These are phyloP conservation scores for Aspergillus latus DNA, from an alignment of 2,329 filamentous ascomycete species.

Conservation along the genomic window DNA sequence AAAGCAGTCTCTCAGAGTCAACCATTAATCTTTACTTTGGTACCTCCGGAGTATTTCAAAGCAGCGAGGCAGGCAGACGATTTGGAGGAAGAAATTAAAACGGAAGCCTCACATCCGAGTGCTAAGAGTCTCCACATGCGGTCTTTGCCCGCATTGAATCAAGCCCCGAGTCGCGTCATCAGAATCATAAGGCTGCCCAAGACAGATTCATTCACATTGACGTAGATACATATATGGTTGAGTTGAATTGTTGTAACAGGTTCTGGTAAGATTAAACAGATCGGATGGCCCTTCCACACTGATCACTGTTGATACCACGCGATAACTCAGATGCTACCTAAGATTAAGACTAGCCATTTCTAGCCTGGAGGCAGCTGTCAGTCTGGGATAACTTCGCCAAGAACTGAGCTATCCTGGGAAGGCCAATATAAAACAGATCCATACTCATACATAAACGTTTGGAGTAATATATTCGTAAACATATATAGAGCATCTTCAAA, in stretches of 20 bases:
- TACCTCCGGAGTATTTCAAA: slow-evolving; percentile 1
- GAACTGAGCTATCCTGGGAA: background rate
- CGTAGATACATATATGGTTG: too few species aligned
- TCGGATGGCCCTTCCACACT: background rate
- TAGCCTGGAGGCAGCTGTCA: slow-evolving; percentile 1
- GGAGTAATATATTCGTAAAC: background rate
- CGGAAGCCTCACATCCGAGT: slow-evolving; percentile 10
- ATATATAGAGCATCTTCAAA: slow-evolving; percentile 13
- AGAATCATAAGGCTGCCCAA: too few species aligned
- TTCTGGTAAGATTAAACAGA: background rate
- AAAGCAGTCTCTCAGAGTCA: background rate
- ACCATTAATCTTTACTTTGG: background rate
- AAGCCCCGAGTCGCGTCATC: too few species aligned
- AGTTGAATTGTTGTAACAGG: background rate
- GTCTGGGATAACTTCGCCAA: background rate
- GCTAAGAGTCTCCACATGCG: slow-evolving; percentile 3
- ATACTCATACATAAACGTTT: too few species aligned
- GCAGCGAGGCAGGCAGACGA: background rate
- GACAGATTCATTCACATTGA: background rate
- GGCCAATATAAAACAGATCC: background rate
- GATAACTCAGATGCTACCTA: background rate
- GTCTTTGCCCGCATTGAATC: slow-evolving; percentile 5
- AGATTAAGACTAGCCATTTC: background rate
- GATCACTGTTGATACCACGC: background rate
- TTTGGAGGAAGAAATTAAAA: slow-evolving; percentile 7